Conservation (phyloP, 345 rosid species). For the Sapria himalayana region DNA sequence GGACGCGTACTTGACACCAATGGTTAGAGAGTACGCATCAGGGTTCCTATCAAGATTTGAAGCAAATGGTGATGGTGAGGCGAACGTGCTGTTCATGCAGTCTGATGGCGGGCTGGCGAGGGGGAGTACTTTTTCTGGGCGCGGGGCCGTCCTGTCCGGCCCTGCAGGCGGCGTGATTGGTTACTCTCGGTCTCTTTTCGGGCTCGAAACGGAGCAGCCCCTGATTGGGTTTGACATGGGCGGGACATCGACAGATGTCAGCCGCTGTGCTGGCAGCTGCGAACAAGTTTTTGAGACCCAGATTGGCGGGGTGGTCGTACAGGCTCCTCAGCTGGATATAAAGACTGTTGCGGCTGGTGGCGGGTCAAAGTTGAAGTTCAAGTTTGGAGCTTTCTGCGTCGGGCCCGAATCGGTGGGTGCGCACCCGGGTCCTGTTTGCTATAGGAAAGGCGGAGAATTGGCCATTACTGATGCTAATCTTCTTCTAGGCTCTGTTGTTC, state of each 20-base stretch:
- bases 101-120: constrained; percentile 98
- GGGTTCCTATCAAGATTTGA: constrained; percentile 85
- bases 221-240: constrained; percentile 99
- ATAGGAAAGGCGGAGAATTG: constrained; percentile 80
- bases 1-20: constrained; percentile 90
- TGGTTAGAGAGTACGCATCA: constrained; percentile 69
- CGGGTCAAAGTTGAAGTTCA: constrained; percentile 83
- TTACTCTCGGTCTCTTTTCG: constrained; percentile 77
- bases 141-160: constrained; percentile 89
- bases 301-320: constrained; percentile 88
- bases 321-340: constrained; percentile 96
- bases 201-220: constrained; percentile 79
- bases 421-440: constrained; percentile 95
- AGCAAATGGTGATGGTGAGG: constrained; percentile 42
- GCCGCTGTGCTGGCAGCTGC: constrained; percentile 89
- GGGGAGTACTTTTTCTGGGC: constrained; percentile 82
- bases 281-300: constrained; percentile 97
- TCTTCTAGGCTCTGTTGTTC: constrained; percentile 71
- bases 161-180: constrained; percentile 99
- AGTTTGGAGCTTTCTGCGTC: constrained; percentile 75
- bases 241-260: constrained; percentile 92
- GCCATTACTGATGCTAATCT: constrained; percentile 92
- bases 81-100: constrained; percentile 89
- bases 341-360: constrained; percentile 99
- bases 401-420: constrained; percentile 98